These are phyloP conservation scores for Fusarium mexicanum DNA, from an alignment of 2,329 filamentous ascomycete species.

Conservation along the genomic window DNA sequence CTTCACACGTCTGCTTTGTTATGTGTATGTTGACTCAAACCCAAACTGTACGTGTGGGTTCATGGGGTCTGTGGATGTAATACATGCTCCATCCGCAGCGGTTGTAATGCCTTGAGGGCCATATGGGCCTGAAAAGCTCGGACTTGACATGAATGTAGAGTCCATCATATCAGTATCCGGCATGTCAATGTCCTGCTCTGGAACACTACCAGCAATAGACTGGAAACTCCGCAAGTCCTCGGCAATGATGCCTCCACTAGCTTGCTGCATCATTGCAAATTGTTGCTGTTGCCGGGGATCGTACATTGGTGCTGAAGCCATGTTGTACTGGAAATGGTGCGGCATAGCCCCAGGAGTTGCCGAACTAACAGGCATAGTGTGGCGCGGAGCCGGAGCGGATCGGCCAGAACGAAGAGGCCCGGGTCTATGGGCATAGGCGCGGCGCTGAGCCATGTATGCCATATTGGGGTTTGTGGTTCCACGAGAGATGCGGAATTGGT, in stretches of 20 bases:
- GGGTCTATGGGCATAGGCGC: constrained; percentile 44
- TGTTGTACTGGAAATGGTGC: constrained; percentile 40
- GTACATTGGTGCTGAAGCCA: constrained; percentile 39
- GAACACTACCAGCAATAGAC: constrained; percentile 44
- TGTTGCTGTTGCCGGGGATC: constrained; percentile 46
- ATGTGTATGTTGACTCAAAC: constrained; percentile 22
- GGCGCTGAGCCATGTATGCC: constrained; percentile 51
- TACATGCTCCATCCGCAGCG: constrained; percentile 35
- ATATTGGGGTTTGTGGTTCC: constrained; percentile 48
- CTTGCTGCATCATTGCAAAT: constrained; percentile 44
- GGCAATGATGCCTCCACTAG: constrained; percentile 48
- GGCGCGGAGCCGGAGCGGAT: constrained; percentile 44
- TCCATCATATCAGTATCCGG: constrained; percentile 48
- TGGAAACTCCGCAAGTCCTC: constrained; percentile 50
- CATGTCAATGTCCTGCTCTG: constrained; percentile 51
- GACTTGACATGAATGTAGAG: constrained; percentile 36
- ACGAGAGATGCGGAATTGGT: constrained; percentile 52
- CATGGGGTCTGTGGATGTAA: constrained; percentile 33
- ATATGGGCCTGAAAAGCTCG: constrained; percentile 34
- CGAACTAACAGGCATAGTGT: constrained; percentile 30
- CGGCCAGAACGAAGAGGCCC: constrained; percentile 45
- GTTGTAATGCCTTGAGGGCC: constrained; percentile 37
- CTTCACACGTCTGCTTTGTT: background rate
- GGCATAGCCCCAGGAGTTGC: constrained; percentile 29
- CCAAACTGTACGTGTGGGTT: constrained; percentile 28